Base-by-base conservation (phyloP, 2,329 filamentous ascomycete genomes). In the Capronia americana region DNA sequence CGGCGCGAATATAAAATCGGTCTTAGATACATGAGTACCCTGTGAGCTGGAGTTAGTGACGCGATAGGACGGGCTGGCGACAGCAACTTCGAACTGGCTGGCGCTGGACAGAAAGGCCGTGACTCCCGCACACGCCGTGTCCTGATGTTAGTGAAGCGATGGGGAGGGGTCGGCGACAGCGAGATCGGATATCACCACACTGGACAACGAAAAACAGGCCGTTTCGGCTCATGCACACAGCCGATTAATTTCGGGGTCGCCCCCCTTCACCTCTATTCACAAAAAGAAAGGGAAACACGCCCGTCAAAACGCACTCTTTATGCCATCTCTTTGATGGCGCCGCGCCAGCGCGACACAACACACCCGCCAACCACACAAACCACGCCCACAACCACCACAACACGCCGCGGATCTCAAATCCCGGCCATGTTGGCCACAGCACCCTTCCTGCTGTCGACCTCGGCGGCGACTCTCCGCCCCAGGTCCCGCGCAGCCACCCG, bases 401-500 rank as follows among this genome's bases (percentile, higher is more conserved):
- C 48, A 23, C 48, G 14, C 8, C 48, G 48, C 20, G 11, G 38
- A 44, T 44, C 38, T 44, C 38, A 44, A 5, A 44, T n/a, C 38
- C 38, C 38, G 38, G 38, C 38, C 17, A n/a, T 44, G 17, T 20
- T 20, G 38, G 38, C 38, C 38, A n/a, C 38, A n/a, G 17, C 38
- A n/a, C 26, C 57, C 57, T 34, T 32, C 20, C 57, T 17, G 38
- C 48, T 46, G 44, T 12, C 26, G 51, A 70, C 67, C 30, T 63
- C 55, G 12, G 59, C 41, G 44, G 68, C 28, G 32, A 75, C 74
- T 46, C 73, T 73, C 65, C 76, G 69, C 63, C 77, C 76, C 10
- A 82, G 67, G 30, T 78, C 74, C 57, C 80, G 75, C 46, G 81
- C 79, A 2, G 76, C 76, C 20, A 77, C 65, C 17, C 81, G 76